These are phyloP conservation scores for Aspergillus versicolor DNA, from an alignment of 2,329 filamentous ascomycete species.

Conservation along the genomic window DNA sequence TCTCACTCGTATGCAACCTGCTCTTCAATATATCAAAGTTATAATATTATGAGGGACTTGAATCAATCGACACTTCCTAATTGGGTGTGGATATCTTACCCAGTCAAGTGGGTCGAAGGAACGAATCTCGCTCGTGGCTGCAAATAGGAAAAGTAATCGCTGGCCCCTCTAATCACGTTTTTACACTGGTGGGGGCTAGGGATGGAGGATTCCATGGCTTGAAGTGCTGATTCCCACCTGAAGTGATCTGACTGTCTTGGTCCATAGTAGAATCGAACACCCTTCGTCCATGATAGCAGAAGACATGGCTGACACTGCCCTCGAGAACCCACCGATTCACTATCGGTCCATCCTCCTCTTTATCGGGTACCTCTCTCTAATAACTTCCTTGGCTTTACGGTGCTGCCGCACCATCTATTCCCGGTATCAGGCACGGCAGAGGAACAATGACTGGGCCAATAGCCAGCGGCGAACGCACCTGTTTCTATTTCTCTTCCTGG, in stretches of 20 bases:
- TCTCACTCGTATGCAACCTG: too few species aligned
- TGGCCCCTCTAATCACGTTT: too few species aligned
- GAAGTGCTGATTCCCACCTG: too few species aligned
- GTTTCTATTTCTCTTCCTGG: slow-evolving; percentile 40
- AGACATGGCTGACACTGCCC: background rate
- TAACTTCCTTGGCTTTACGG: background rate
- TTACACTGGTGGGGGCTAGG: too few species aligned
- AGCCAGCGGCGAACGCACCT: background rate
- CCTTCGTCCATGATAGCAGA: background rate
- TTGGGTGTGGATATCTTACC: too few species aligned
- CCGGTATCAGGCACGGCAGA: background rate
- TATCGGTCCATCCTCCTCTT: background rate
- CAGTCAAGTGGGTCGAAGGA: too few species aligned
- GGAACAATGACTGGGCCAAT: background rate
- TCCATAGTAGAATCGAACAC: background rate
- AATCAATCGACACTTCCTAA: too few species aligned
- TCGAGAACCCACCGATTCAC: background rate
- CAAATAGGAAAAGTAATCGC: too few species aligned
- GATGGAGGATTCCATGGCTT: too few species aligned
- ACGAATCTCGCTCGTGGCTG: too few species aligned
- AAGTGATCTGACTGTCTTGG: background rate
- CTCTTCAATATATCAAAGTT: too few species aligned
- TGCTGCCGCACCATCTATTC: background rate
- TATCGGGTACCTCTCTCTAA: slow-evolving; percentile 2
- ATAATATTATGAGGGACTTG: too few species aligned